Conservation (phyloP, 1,139 yeast species). For the Yamadazyma triangularis region DNA sequence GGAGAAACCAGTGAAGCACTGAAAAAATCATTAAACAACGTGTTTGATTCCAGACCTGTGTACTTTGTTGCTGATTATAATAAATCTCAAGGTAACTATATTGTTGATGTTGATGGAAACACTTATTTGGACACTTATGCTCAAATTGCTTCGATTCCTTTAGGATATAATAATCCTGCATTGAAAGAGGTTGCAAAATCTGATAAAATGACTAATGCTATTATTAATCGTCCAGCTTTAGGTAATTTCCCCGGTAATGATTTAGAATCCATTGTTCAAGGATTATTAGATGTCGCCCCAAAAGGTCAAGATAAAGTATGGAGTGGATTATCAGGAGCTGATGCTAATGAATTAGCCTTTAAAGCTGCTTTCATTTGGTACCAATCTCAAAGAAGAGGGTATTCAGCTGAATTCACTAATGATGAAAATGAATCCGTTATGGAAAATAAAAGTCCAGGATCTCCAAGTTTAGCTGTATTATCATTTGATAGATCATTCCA, state of each 20-base stretch:
- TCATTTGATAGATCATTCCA: conserved; percentile 77
- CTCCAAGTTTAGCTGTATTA: conserved; percentile 68
- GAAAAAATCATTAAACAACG: conserved; percentile 46
- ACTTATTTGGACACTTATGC: conserved; percentile 60
- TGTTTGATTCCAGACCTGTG: conserved; percentile 66
- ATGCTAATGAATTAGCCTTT: conserved; percentile 80
- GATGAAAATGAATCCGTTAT: conserved; percentile 61
- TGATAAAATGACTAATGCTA: conserved; percentile 61
- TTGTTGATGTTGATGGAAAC: conserved; percentile 70
- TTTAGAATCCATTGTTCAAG: conserved; percentile 51
- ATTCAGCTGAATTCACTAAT: conserved; percentile 42
- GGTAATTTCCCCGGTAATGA: conserved; percentile 72
- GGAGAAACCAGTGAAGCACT: conserved; percentile 56
- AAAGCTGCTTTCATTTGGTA: conserved; percentile 81
- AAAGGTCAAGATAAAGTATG: conserved; percentile 64
- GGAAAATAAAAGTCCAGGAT: conserved; percentile 68
- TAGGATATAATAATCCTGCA: conserved; percentile 75
- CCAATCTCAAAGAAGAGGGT: conserved; percentile 58
- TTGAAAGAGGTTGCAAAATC: conserved; percentile 57
- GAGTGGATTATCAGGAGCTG: conserved; percentile 80
- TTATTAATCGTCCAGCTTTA: conserved; percentile 70
- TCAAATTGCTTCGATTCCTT: conserved; percentile 70
- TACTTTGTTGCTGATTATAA: conserved; percentile 64
- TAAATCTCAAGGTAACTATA: conserved; percentile 65
- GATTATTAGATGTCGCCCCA: conserved; percentile 62